Evolutionary conservation across 75 land plant species (phyloP), one percentile per base, ranked within the genome.

Genomic region (Adiantum capillusveneris): DNA sequence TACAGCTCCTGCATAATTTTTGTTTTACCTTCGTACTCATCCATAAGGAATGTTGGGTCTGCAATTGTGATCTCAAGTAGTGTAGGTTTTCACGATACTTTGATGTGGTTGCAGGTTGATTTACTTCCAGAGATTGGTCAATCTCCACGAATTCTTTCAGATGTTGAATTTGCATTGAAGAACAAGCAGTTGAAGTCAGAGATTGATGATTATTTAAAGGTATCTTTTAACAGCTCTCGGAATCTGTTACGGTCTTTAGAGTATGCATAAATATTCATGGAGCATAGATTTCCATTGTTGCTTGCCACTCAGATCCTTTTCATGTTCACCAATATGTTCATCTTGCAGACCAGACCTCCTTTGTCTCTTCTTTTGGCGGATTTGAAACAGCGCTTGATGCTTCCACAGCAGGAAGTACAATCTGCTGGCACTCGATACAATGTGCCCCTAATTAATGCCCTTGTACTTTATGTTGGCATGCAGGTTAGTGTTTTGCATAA

Each of bases 381-480:
- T 18, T 58, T 94, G 72, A 94, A 89, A 72, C 84, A 81, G 56
- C 81, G 74, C 37, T 59, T 94, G 24, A 54, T 79, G 36, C 81
- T 89, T 52, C 70, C 83, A 22, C 84, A 56, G 49, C 70, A 55
- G 64, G 96, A 89, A 50, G 83, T 75, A 12, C 50, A 57, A 6
- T 22, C 64, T 13, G 77, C 86, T 69, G 96, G 98, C 17, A 94
- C 96, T 7, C 81, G 74, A 6, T 89, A 89, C 56, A 94, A 94
- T 72, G 87, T 94, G n/a, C 98, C 98, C 16, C 68, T 94, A 44
- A 86, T 94, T 16, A 89, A 94, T 68, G 87, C 98, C n/a, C 81
- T 94, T 62, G 98, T 94, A 44, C 90, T 94, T 22, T 94, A 94
- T 67, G 85, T 94, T 13, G 98, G 98, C 26, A 89, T 89, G 85